Base-by-base conservation (phyloP, 345 rosid species). In the Litchi chinensis region DNA sequence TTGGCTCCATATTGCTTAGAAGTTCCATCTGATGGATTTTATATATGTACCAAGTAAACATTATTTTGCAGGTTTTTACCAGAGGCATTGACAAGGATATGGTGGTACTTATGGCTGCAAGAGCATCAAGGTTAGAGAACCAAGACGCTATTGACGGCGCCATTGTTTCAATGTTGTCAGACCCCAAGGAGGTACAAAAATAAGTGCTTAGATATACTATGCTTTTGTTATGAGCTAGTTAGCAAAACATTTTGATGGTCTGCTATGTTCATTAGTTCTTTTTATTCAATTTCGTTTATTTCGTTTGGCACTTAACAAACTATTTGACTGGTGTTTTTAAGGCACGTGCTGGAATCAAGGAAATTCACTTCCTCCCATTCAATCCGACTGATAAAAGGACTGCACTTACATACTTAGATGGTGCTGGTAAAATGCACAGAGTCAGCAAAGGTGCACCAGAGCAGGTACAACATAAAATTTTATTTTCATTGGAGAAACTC, bases 371-470 rank as follows among this genome's bases (percentile, higher is more conserved):
- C 77, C 82, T 87, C 21, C 85, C 81, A 16, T 87, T 87, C 75
- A 85, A 85, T 78, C 86, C 88, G 5, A 77, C 84, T 3, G 82
- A 85, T 71, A 79, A 87, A 75, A 75, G 90, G 71, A 85, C 90
- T 22, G 88, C 88, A 5, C 82, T 87, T 40, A 83, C 90, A 15
- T 85, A 77, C 75, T 40, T 73, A 7, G 87, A 83, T 71, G 37
- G 44, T 24, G 65, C 57, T 65, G 91, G 91, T 9, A 85, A 79
- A 86, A 86, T 86, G 94, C 89, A 86, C 62, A 79, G 91, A 19
- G 91, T 90, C 63, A 85, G 92, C 80, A 89, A 90, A 87, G 94
- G 92, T 62, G 91, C 91, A 59, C 92, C 91, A 22, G 91, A 89
- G 69, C 90, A 87, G 91, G 92, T 87, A 81, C 1, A 60, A 15